A percentile compares a stretch with the other conserved stretches of the same genome.
Evolutionary conservation across 768 basidiomycete genomes (phyloP).

Genomic region (Candolleomyces efflorescens): DNA sequence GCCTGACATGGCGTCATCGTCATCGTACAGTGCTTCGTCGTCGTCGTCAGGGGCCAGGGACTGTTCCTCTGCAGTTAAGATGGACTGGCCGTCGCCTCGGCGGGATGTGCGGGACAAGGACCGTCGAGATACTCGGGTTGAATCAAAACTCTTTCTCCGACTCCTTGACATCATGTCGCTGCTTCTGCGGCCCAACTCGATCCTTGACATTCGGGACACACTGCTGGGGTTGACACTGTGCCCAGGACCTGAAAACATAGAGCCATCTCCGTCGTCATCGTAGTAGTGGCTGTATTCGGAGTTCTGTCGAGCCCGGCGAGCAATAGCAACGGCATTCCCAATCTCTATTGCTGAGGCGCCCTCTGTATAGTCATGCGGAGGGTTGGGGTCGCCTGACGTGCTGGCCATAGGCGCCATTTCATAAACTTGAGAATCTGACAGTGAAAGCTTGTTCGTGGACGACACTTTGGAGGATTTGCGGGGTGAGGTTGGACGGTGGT

Average conservation of each 20-base stretch:
- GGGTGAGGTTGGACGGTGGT: background rate
- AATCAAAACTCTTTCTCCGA: conserved; percentile 50
- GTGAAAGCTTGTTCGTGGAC: conserved; percentile 4
- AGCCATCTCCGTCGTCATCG: conserved; percentile 55
- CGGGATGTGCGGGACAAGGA: conserved; percentile 20
- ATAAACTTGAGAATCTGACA: conserved; percentile 20
- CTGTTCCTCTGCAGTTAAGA: conserved; percentile 32
- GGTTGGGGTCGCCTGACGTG: conserved; percentile 21
- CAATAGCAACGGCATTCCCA: conserved; percentile 49
- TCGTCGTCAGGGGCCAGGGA: conserved; percentile 25
- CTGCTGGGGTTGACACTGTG: conserved; percentile 73
- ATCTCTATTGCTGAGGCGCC: conserved; percentile 80
- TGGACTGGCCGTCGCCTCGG: conserved; percentile 44
- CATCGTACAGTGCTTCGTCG: conserved; percentile 11
- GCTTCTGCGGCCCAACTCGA: conserved; percentile 50
- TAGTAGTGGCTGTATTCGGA: conserved; percentile 59
- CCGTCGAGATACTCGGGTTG: conserved; percentile 17
- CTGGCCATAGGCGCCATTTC: conserved; percentile 41
- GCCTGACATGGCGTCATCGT: conserved; percentile 20
- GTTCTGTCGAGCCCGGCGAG: conserved; percentile 53
- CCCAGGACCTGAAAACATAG: conserved; percentile 77
- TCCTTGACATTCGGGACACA: conserved; percentile 72
- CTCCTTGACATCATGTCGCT: conserved; percentile 49
- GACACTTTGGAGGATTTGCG: conserved; percentile 16
- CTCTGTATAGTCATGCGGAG: conserved; percentile 72